Evolutionary conservation across 208 protist species (phyloP).

Genomic region (Trypanosoma scelopori): DNA sequence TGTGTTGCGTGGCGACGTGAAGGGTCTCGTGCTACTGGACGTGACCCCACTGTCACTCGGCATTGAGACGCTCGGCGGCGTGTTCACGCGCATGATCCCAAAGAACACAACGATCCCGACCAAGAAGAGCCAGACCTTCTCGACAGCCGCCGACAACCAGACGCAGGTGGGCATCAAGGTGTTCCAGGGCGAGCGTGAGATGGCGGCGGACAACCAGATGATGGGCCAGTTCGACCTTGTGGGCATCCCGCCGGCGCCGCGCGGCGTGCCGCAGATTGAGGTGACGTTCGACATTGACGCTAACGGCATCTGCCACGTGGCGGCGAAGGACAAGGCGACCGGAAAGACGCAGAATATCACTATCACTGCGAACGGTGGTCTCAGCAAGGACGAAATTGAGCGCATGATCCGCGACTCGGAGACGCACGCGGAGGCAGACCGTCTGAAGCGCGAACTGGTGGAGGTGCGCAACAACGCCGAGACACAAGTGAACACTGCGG

Average conservation of each 20-base stretch:
- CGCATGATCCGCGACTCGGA: constrained; percentile 87
- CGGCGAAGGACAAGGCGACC: constrained; percentile 96
- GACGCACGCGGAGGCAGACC: constrained; percentile 76
- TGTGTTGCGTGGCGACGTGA: constrained; percentile 88
- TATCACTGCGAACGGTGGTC: constrained; percentile 88
- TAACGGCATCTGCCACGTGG: constrained; percentile 98
- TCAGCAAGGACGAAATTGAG: constrained; percentile 85
- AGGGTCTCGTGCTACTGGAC: constrained; percentile 81
- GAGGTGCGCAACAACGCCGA: constrained; percentile 89
- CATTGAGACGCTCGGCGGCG: constrained; percentile 91
- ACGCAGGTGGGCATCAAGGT: constrained; percentile 91
- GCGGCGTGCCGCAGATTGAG: constrained; percentile 91
- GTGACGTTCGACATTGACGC: constrained; percentile 99
- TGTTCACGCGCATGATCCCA: constrained; percentile 93
- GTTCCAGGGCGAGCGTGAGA: constrained; percentile 93
- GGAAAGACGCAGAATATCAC: constrained; percentile 95
- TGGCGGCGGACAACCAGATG: constrained; percentile 92
- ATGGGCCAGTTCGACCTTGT: constrained; percentile 94
- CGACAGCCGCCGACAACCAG: constrained; percentile 89
- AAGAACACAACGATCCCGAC: constrained; percentile 88
- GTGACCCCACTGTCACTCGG: constrained; percentile 95
- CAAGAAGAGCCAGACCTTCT: constrained; percentile 89
- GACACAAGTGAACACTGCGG: constrained; percentile 54
- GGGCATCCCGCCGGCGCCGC: constrained; percentile 63
- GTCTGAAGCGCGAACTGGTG: constrained; percentile 63